These are phyloP conservation scores for Boechera retrofracta DNA, from an alignment of 345 rosid species.

Conservation along the genomic window DNA sequence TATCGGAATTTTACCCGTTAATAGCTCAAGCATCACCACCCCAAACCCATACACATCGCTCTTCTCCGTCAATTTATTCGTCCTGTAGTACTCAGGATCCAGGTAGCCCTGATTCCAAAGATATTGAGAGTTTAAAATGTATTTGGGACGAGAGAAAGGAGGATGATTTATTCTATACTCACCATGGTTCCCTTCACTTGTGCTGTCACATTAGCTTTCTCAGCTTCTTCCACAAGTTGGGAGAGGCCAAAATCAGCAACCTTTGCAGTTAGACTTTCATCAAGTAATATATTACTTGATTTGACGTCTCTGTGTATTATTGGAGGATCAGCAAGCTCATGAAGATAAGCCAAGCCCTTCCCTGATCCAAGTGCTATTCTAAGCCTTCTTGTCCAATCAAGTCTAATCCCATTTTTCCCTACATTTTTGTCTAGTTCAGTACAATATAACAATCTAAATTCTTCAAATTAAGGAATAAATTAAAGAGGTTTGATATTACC, in stretches of 20 bases:
- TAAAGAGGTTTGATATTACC: not conserved
- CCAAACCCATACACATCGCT: slow-evolving; percentile 23
- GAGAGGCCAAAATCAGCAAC: slow-evolving; percentile 8
- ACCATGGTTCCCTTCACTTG: slow-evolving; percentile 9
- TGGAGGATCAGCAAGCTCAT: slow-evolving; percentile 68
- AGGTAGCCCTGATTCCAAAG: not conserved
- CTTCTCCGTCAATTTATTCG: not conserved
- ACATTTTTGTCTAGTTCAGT: slow-evolving; percentile 5
- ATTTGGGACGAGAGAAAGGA: not conserved
- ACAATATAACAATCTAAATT: not conserved
- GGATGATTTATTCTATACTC: not conserved
- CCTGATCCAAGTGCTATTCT: slow-evolving; percentile 72
- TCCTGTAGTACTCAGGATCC: slow-evolving; percentile 16
- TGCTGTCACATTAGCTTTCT: not conserved
- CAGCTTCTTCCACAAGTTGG: slow-evolving; percentile 1
- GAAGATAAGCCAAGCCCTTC: slow-evolving; percentile 79
- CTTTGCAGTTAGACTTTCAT: slow-evolving; percentile 41
- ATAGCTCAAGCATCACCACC: slow-evolving; percentile 11
- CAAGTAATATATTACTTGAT: slow-evolving; percentile 71
- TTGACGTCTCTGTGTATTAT: slow-evolving; percentile 86
- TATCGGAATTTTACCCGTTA: slow-evolving; percentile 2
- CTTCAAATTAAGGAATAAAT: not conserved
- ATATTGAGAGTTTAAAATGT: not conserved
- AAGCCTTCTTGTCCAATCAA: slow-evolving; percentile 76
- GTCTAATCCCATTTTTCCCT: slow-evolving; percentile 71